These are phyloP conservation scores for Pythium folliculosum DNA, from an alignment of 352 stramenopile species.

Conservation along the genomic window DNA sequence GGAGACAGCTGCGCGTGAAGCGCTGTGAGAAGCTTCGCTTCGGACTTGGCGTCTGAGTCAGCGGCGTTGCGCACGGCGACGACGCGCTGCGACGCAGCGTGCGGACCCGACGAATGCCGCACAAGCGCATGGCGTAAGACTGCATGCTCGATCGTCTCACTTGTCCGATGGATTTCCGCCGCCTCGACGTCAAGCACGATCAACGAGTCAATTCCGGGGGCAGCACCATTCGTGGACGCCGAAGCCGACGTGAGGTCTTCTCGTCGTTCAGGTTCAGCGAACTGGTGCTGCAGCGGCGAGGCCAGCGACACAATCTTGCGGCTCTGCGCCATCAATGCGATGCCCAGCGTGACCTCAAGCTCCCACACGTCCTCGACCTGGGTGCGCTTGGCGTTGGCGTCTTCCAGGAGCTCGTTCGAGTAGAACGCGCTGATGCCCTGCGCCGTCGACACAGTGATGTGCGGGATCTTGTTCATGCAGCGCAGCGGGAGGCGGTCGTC, in stretches of 20 bases:
- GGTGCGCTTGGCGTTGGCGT: neutral
- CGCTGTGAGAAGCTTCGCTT: neutral
- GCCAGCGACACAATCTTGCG: slow-evolving; percentile 19
- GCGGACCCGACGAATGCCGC: slow-evolving; percentile 10
- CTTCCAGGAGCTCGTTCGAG: slow-evolving; percentile 65
- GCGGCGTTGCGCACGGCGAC: slow-evolving; percentile 1
- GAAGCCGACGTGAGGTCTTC: neutral
- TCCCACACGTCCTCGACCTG: slow-evolving; percentile 11
- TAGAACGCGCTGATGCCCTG: slow-evolving; percentile 52
- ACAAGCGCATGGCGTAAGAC: slow-evolving; percentile 7
- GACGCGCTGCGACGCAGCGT: slow-evolving; percentile 4
- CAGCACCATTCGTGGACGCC: neutral
- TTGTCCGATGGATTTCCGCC: neutral
- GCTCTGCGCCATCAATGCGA: slow-evolving; percentile 21
- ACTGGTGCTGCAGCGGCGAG: slow-evolving; percentile 22
- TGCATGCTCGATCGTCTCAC: neutral
- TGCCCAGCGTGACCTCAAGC: slow-evolving; percentile 18
- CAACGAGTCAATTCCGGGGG: neutral
- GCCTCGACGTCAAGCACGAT: slow-evolving; percentile 15
- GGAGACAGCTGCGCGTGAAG: neutral
- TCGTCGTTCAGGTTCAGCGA: neutral
- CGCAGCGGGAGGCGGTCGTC: slow-evolving; percentile 38
- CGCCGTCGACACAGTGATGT: slow-evolving; percentile 63
- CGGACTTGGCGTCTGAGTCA: neutral
- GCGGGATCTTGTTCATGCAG: slow-evolving; percentile 55